These are phyloP conservation scores for Dipodascopsis tothii DNA, from an alignment of 805 yeast genomes.

Conservation along the genomic window DNA sequence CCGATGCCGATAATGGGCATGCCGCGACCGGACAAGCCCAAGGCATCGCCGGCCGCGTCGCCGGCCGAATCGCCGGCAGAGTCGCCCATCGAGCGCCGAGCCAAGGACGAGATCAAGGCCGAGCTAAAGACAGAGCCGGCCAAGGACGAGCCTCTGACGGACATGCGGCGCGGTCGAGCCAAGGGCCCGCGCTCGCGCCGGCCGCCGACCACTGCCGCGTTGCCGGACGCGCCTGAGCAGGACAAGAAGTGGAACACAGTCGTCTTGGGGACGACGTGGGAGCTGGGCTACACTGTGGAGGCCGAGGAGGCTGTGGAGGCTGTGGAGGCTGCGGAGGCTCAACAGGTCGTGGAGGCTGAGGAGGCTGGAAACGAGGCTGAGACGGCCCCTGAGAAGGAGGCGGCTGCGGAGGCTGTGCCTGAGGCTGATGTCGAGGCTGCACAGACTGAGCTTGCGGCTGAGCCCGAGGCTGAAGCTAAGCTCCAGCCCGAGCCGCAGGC, in stretches of 20 bases:
- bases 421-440: conserved; percentile 1
- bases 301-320: conserved; percentile 4
- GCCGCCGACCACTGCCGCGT: conserved; percentile 47
- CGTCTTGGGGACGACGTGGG: conserved; percentile 11
- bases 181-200: conserved; percentile 70
- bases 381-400: not conserved
- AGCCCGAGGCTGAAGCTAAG: too few relatives aligned
- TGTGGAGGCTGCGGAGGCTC: conserved; percentile 4
- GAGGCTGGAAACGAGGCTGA: conserved; percentile 1
- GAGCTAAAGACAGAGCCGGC: conserved; percentile 17
- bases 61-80: not conserved
- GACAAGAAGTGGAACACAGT: conserved; percentile 20
- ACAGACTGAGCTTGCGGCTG: too few relatives aligned
- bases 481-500: too few relatives aligned
- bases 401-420: not conserved
- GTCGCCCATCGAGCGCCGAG: not conserved
- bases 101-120: too few relatives aligned
- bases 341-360: not conserved
- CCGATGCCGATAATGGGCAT: conserved; percentile 47
- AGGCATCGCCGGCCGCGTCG: not conserved
- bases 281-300: conserved; percentile 7
- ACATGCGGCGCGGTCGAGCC: conserved; percentile 47
- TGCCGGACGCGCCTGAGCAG: conserved; percentile 17
- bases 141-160: conserved; percentile 24
- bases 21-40: conserved; percentile 2